Evolutionary conservation across 495 filamentous ascomycete species (phyloP), one percentile per base, ranked within the genome.

Genomic region (Penicillium dipodomyicola): DNA sequence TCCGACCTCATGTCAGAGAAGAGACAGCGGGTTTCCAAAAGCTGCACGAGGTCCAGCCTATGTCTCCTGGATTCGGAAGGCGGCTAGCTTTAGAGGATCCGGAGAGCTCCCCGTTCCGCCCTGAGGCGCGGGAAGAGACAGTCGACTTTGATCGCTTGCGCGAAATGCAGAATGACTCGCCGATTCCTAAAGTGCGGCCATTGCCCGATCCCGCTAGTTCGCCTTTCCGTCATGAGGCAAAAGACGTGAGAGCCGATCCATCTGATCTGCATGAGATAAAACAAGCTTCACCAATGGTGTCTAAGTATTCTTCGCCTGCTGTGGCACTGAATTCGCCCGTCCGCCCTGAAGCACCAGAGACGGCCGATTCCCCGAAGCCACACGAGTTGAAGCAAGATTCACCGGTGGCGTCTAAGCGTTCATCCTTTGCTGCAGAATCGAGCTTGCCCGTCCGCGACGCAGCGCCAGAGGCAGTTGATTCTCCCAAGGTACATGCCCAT

Each of bases 81-180:
- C 61, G 52, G 29, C 62, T 65, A 33, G 44, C 62, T 35, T 8
- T 43, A 27, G 40, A 44, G 1, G 51, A 56, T 1, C 56, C 62
- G 2, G 67, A 58, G 1, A 76, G 71, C 49, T 76, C 70, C 1
- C 72, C 72, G 1, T 75, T 74, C 43, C 65, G 64, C 29, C 55
- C 56, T 23, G 62, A 69, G 37, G 63, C 51, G 17, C 59, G 62
- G 33, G 71, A 76, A 19, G 63, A 69, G 37, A 69, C 67, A 1
- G 65, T 70, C 1, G 68, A 72, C 33, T 62, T 71, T 43, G 47
- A 65, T 22, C 60, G 52, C 37, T 43, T 72, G 33, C 64, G 55
- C 19, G 50, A 46, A 20, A 47, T 47, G 42, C 42, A 54, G 22
- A 46, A 37, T 35, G 19, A 25, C 15, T 54, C 52, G 20, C 52